These are phyloP conservation scores for Arachis monticola DNA, from an alignment of 331 rosid species.

Conservation along the genomic window DNA sequence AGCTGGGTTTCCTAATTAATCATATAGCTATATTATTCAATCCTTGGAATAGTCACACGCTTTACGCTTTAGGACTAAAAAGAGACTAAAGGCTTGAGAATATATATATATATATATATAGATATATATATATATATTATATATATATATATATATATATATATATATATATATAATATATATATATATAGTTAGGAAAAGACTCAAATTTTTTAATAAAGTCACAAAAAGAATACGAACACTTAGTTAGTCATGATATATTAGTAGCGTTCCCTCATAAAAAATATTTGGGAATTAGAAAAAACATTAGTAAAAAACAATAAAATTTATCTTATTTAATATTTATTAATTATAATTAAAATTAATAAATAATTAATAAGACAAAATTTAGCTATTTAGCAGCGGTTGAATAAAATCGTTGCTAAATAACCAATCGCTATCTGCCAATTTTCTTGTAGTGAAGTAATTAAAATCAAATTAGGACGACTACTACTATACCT, in stretches of 20 bases:
- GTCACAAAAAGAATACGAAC: conserved; percentile 44
- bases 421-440: too few species aligned
- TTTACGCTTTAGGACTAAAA: conserved; percentile 61
- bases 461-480: too few species aligned
- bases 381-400: too few species aligned
- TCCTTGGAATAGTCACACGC: conserved; percentile 53
- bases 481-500: too few species aligned
- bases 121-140: not conserved
- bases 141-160: not conserved
- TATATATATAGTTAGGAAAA: conserved; percentile 39
- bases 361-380: too few species aligned
- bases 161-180: not conserved
- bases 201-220: conserved; percentile 48
- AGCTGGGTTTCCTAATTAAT: conserved; percentile 36
- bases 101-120: conserved; percentile 23
- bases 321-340: too few species aligned
- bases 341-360: too few species aligned
- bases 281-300: too few species aligned
- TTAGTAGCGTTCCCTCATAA: too few species aligned
- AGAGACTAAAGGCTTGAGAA: conserved; percentile 41
- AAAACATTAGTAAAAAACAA: too few species aligned
- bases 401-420: too few species aligned
- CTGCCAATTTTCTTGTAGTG: too few species aligned
- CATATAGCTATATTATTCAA: conserved; percentile 20
- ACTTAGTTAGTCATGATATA: conserved; percentile 35